These are phyloP conservation scores for Aspergillus biplanus DNA, from an alignment of 495 filamentous ascomycete genomes.

Conservation along the genomic window DNA sequence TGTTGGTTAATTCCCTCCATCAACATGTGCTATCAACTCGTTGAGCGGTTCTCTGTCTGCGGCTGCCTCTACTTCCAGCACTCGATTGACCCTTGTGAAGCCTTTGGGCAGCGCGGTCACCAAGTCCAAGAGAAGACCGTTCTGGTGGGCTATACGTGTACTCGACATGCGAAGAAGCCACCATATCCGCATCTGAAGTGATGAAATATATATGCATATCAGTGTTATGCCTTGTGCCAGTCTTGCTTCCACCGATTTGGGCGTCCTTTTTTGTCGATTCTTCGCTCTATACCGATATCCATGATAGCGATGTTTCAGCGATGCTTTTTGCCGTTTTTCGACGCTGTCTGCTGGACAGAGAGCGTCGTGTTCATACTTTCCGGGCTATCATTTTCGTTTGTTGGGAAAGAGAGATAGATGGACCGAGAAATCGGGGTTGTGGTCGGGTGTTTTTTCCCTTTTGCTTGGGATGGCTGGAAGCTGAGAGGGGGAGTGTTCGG, in stretches of 20 bases:
- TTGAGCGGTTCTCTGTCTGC: constrained; percentile 80
- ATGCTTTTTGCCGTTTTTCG: background rate
- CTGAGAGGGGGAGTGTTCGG: background rate
- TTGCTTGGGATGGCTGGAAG: background rate
- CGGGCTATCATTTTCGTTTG: background rate
- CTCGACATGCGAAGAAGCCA: constrained; percentile 54
- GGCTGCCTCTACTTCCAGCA: constrained; percentile 81
- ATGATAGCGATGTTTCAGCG: background rate
- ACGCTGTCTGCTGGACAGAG: background rate
- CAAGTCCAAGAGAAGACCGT: constrained; percentile 71
- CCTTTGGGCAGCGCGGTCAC: constrained; percentile 74
- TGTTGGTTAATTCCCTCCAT: constrained; percentile 1
- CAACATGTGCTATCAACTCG: constrained; percentile 72
- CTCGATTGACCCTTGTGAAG: constrained; percentile 72
- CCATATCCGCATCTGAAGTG: background rate
- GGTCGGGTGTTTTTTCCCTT: background rate
- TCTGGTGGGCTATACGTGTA: constrained; percentile 79
- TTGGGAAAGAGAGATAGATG: background rate
- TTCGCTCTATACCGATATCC: constrained; percentile 5
- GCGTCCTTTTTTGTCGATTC: background rate
- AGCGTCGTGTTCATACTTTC: background rate
- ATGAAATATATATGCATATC: background rate
- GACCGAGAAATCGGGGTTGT: background rate
- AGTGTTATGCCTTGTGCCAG: no score
- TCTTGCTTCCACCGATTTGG: background rate